Conservation (phyloP, 768 basidiomycete species). For the Suillus plorans region DNA sequence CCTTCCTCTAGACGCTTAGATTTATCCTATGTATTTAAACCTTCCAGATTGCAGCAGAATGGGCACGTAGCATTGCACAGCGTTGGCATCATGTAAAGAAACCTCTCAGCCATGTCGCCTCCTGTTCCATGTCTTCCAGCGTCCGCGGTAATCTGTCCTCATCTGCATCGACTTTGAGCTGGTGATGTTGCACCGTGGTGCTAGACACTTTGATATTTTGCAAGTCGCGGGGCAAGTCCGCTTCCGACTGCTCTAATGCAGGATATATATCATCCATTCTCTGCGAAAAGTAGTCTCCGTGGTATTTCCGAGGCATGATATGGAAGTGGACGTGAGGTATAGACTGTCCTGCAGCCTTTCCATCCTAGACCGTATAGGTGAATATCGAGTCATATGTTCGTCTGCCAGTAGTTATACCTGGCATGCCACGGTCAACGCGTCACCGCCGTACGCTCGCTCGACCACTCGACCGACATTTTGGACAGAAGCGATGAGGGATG, state of each 20-base stretch:
- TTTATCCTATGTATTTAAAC: constrained; percentile 1
- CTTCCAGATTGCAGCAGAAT: not conserved
- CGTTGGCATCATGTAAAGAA: constrained; percentile 41
- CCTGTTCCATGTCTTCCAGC: constrained; percentile 75
- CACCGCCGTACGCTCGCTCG: constrained; percentile 78
- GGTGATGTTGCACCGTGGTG: constrained; percentile 31
- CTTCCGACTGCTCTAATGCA: constrained; percentile 67
- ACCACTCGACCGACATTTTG: constrained; percentile 78
- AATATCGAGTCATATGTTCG: not conserved
- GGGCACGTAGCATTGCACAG: not conserved
- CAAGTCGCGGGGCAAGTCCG: constrained; percentile 43
- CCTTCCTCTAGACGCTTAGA: not conserved
- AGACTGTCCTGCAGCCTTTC: constrained; percentile 78
- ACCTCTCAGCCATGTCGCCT: constrained; percentile 65
- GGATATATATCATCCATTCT: constrained; percentile 79
- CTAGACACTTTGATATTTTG: constrained; percentile 9
- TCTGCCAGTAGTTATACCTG: constrained; percentile 54
- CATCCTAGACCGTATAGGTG: constrained; percentile 59
- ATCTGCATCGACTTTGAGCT: constrained; percentile 66
- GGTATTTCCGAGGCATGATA: constrained; percentile 76
- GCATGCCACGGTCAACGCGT: constrained; percentile 84
- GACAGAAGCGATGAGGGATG: constrained; percentile 78
- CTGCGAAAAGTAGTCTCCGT: constrained; percentile 63
- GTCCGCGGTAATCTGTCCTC: constrained; percentile 63
- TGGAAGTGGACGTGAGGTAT: constrained; percentile 91